Evolutionary conservation across 2,329 filamentous ascomycete genomes (phyloP), one percentile per base, ranked within the genome.

Genomic region (Hymenotorrendiella dingleyae): DNA sequence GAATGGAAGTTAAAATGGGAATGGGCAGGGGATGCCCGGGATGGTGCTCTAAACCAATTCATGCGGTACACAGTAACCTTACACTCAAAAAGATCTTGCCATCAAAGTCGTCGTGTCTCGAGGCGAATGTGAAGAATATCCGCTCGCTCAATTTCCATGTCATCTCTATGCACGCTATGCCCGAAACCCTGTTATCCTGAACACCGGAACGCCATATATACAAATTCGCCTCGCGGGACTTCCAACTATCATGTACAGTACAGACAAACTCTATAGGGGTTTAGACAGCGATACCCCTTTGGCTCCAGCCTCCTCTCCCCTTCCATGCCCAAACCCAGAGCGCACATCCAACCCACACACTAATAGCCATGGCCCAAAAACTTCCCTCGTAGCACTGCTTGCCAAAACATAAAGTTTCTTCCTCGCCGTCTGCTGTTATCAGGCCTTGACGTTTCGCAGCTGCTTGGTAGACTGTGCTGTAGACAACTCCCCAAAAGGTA

Each of bases 401-500:
- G 1, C 93, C 93, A 61, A 87, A 86, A 61, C 91, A 97, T 52
- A 94, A 76, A 2, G 74, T 67, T 47, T 76, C 71, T 7, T 70
- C 68, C 0, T 68, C 57, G 52, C 60, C 2, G 54, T 42, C 51
- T 63, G 44, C 48, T 59, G 53, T 67, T n/a, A n/a, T n/a, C 64
- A 43, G 67, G 67, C 16, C 55, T 61, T 22, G 46, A 54, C 64
- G 62, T 36, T 66, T 66, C 0, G 82, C 81, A 1, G 77, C 84
- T 32, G 72, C 72, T 63, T 93, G 82, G 57, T 94, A 94, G 2
- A 87, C 80, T 0, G 72, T 76, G 5, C 85, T 87, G 62, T 97
- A 98, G n/a, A 96, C 69, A 1, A 93, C 64, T 0, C 90, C 88
- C 89, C 91, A 98, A 23, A 95, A 74, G 0, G 88, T 88, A 0